A percentile compares a stretch with the other conserved stretches of the same genome.
Conservation (phyloP, 2,329 filamentous ascomycete species). For the Neonectria neomacrospora region DNA sequence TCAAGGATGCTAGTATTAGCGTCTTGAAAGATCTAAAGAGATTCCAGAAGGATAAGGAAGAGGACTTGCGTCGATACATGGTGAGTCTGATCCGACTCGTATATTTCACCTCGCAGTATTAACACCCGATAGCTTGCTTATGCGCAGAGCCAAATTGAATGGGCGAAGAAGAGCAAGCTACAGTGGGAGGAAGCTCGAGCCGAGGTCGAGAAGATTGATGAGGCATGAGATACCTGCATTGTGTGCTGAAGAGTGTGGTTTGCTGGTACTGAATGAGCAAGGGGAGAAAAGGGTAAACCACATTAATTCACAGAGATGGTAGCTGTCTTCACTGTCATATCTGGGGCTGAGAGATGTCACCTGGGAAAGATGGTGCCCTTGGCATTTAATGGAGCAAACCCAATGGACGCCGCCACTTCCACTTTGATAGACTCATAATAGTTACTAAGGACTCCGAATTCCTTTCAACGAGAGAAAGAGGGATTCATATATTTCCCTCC, state of each 20-base stretch:
- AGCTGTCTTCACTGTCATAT: constrained; percentile 20
- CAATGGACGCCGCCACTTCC: neutral
- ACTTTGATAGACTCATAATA: neutral
- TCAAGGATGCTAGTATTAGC: constrained; percentile 89
- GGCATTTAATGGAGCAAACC: constrained; percentile 8
- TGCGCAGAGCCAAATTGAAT: constrained; percentile 91
- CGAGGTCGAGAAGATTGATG: constrained; percentile 89
- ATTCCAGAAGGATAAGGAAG: constrained; percentile 96
- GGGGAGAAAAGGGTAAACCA: constrained; percentile 25
- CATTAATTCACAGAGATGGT: constrained; percentile 33
- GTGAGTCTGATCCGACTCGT: constrained; percentile 63
- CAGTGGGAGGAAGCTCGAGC: constrained; percentile 91
- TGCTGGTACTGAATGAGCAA: constrained; percentile 22
- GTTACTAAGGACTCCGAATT: neutral
- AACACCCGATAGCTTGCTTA: constrained; percentile 77
- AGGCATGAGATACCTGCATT: constrained; percentile 52
- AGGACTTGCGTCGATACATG: constrained; percentile 94
- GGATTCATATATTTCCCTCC: neutral
- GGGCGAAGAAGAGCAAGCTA: constrained; percentile 89
- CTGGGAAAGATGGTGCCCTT: constrained; percentile 16
- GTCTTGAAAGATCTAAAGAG: constrained; percentile 90
- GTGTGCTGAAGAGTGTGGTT: constrained; percentile 13
- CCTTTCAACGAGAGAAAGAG: neutral
- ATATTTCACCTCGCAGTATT: constrained; percentile 26
- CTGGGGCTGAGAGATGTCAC: constrained; percentile 15